Percentiles rank a stretch among this genome's conserved stretches.
Conservation (phyloP, 2,329 filamentous ascomycete species). For the Paraphaeosphaeria minitans region DNA sequence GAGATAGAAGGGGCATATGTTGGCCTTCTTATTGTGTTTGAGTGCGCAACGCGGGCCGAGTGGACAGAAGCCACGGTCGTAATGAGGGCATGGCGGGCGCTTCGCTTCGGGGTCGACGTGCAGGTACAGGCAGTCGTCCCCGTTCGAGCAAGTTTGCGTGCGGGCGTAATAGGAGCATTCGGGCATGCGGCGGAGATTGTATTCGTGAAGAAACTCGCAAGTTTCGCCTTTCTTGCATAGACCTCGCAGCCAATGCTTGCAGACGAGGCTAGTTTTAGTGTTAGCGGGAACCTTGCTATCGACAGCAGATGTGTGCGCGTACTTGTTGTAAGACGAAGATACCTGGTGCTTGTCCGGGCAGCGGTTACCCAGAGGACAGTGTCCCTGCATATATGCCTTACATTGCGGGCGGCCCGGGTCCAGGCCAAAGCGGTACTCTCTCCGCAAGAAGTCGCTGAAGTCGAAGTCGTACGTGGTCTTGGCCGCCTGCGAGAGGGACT, state of each 20-base stretch:
- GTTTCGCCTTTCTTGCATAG: conserved; percentile 96
- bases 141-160: conserved; percentile 94
- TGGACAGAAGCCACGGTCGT: conserved; percentile 93
- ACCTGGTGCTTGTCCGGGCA: conserved; percentile 83
- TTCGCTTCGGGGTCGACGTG: conserved; percentile 85
- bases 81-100: conserved; percentile 69
- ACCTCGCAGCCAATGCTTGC: conserved; percentile 97
- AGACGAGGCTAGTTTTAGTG: conserved; percentile 69
- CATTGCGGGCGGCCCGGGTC: conserved; percentile 73
- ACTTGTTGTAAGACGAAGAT: conserved; percentile 69
- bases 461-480: conserved; percentile 68
- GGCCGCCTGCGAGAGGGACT: conserved; percentile 34
- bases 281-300: background rate
- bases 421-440: conserved; percentile 83
- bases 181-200: conserved; percentile 97
- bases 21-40: conserved; percentile 78
- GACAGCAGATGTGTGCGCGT: conserved; percentile 23
- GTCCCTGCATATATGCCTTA: conserved; percentile 81
- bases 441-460: conserved; percentile 83
- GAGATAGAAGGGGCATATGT: conserved; percentile 82
- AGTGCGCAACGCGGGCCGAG: conserved; percentile 86
- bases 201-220: conserved; percentile 98
- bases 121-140: conserved; percentile 93
- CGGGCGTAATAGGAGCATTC: conserved; percentile 96
- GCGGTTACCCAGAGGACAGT: conserved; percentile 81